phyloP scores from a whole-genome alignment of 176 grass and related monocot species.

The Juncus inflexus region DNA sequence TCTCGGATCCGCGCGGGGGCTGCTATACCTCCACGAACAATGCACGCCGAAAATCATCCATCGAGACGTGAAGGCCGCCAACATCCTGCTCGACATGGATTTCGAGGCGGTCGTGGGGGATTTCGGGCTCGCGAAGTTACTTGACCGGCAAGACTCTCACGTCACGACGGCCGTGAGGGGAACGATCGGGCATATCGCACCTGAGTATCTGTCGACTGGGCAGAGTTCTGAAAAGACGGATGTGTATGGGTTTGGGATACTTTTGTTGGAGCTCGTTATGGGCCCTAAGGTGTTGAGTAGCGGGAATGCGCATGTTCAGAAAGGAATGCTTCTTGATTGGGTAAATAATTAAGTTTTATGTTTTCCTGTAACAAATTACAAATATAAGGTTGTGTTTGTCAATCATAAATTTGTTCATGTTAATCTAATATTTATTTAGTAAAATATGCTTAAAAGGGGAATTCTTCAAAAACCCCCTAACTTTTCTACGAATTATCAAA shows the following conservation, averaged over 20 bases:
- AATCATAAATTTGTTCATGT: no score
- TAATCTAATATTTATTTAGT: neutral
- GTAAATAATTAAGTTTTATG: conserved; percentile 33
- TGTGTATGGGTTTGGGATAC: conserved; percentile 97
- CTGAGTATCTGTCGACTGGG: conserved; percentile 93
- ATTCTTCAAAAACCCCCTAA: no score
- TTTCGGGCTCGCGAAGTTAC: conserved; percentile 93
- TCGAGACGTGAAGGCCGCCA: conserved; percentile 93
- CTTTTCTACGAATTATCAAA: no score
- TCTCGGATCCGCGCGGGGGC: conserved; percentile 76
- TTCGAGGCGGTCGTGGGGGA: conserved; percentile 94
- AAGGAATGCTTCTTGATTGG: conserved; percentile 94
- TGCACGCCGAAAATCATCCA: conserved; percentile 98
- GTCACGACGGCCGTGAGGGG: conserved; percentile 91
- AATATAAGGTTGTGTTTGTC: neutral
- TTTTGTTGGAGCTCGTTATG: conserved; percentile 81
- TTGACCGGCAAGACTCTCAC: conserved; percentile 87
- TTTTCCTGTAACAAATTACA: conserved; percentile 8
- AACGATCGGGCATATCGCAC: conserved; percentile 93
- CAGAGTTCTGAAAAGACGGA: conserved; percentile 96
- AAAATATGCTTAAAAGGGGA: neutral
- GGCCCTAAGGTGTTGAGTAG: conserved; percentile 77
- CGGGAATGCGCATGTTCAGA: conserved; percentile 69
- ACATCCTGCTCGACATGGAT: conserved; percentile 85
- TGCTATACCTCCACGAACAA: conserved; percentile 93